Percentiles rank a stretch among this genome's conserved stretches.
Conservation (phyloP, 345 rosid genomes). For the Erysimum cheiranthoides region DNA sequence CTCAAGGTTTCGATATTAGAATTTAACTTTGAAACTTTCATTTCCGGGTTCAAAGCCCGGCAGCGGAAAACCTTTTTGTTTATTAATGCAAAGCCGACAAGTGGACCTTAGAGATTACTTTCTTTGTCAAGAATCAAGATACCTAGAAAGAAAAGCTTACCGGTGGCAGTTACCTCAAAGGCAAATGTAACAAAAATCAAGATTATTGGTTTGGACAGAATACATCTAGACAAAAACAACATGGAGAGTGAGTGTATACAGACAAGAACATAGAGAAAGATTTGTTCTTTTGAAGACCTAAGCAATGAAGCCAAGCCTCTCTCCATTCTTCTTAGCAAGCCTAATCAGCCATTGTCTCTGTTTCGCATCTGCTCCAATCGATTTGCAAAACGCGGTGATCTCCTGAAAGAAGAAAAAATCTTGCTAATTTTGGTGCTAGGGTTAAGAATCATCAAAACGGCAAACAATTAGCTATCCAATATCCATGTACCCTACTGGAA, state of each 20-base stretch:
- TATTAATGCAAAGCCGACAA: too few relatives aligned
- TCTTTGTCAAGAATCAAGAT: conserved; percentile 7
- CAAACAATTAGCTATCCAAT: too few relatives aligned
- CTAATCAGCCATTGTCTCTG: conserved; percentile 97
- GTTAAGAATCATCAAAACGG: too few relatives aligned
- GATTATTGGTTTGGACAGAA: conserved; percentile 29
- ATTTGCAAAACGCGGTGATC: conserved; percentile 80
- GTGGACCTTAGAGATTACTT: conserved; percentile 61
- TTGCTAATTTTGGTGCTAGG: too few relatives aligned
- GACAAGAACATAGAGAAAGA: background rate
- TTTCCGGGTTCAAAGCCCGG: too few relatives aligned
- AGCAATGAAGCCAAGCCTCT: conserved; percentile 92
- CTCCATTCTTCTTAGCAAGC: conserved; percentile 98
- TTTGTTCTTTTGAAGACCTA: conserved; percentile 35
- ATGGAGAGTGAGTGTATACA: conserved; percentile 26
- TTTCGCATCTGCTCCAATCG: conserved; percentile 95
- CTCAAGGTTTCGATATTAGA: too few relatives aligned
- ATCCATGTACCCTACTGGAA: too few relatives aligned
- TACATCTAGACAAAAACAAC: conserved; percentile 35
- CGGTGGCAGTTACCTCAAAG: background rate
- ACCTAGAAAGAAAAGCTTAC: conserved; percentile 9
- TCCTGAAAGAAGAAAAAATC: too few relatives aligned
- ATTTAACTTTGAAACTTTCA: too few relatives aligned
- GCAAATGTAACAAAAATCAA: conserved; percentile 17
- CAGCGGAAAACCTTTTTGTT: too few relatives aligned